phyloP scores from a whole-genome alignment of 768 basidiomycete species.

The Suillus tomentosus region DNA sequence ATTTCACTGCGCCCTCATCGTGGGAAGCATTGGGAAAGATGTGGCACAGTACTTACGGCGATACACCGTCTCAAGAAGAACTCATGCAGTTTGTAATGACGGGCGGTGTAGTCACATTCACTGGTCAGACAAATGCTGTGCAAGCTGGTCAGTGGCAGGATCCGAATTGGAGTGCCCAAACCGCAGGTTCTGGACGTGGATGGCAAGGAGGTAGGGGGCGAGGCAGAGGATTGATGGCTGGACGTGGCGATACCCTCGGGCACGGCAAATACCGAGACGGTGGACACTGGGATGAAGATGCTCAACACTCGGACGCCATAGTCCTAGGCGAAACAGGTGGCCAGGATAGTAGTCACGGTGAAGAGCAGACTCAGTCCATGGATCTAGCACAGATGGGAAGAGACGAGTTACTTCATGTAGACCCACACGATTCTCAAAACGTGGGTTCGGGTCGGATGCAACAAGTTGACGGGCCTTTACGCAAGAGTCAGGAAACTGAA shows the following conservation, averaged over 20 bases:
- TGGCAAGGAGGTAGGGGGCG: conserved; percentile 42
- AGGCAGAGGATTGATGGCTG: conserved; percentile 37
- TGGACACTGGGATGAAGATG: conserved; percentile 34
- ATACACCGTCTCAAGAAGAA: conserved; percentile 70
- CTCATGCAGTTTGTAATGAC: conserved; percentile 74
- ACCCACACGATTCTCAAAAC: conserved; percentile 9
- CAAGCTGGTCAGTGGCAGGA: conserved; percentile 29
- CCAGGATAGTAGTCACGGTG: conserved; percentile 11
- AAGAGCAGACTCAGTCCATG: conserved; percentile 8
- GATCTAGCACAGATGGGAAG: conserved; percentile 9
- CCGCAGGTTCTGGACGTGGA: conserved; percentile 38
- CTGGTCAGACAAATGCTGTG: conserved; percentile 20
- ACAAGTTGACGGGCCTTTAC: conserved; percentile 71
- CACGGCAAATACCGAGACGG: conserved; percentile 53
- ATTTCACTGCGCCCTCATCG: conserved; percentile 69
- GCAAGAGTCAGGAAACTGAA: conserved; percentile 34
- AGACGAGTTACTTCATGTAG: conserved; percentile 3
- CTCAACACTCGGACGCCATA: conserved; percentile 55
- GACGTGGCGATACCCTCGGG: conserved; percentile 30
- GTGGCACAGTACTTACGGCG: conserved; percentile 72
- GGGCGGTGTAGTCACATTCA: conserved; percentile 26
- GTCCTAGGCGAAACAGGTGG: conserved; percentile 54
- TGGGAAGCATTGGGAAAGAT: conserved; percentile 83
- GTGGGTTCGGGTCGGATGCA: conserved; percentile 57
- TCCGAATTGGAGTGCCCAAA: conserved; percentile 29